Evolutionary conservation across 2,329 filamentous ascomycete species (phyloP).

Genomic region (Diaporthe caulivora): DNA sequence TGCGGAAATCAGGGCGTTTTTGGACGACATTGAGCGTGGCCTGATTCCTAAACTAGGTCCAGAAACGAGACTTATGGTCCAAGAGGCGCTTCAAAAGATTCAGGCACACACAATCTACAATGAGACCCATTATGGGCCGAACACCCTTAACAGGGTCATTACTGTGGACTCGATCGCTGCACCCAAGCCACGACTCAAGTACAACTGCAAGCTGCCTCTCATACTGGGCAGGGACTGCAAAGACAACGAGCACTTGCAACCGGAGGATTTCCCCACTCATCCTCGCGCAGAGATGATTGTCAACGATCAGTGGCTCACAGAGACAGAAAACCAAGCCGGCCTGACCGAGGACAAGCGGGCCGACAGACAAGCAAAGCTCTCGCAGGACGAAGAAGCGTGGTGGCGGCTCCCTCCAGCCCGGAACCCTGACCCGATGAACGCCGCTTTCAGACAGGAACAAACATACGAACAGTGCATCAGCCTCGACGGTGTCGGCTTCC

Average conservation of each 20-base stretch:
- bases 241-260: slow-evolving; percentile 6
- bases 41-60: slow-evolving; percentile 38
- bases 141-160: slow-evolving; percentile 46
- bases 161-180: slow-evolving; percentile 42
- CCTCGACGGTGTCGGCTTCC: slow-evolving; percentile 12
- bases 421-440: slow-evolving; percentile 45
- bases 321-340: neutral
- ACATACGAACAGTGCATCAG: slow-evolving; percentile 51
- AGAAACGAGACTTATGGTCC: slow-evolving; percentile 44
- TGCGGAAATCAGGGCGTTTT: slow-evolving; percentile 53
- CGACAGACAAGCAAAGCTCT: slow-evolving; percentile 10
- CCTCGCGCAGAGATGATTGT: slow-evolving; percentile 41
- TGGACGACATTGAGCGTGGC: slow-evolving; percentile 41
- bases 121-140: slow-evolving; percentile 49
- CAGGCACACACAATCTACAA: slow-evolving; percentile 51
- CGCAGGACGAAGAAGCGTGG: slow-evolving; percentile 41
- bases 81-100: slow-evolving; percentile 50
- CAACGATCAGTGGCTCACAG: slow-evolving; percentile 50
- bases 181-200: slow-evolving; percentile 46
- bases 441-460: slow-evolving; percentile 51
- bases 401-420: slow-evolving; percentile 28
- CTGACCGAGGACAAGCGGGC: neutral
- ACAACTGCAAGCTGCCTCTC: slow-evolving; percentile 43
- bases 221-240: slow-evolving; percentile 47
- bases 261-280: slow-evolving; percentile 17